These are phyloP conservation scores for Sclerotiophoma versabilis DNA, from an alignment of 2,329 filamentous ascomycete genomes.

Conservation along the genomic window DNA sequence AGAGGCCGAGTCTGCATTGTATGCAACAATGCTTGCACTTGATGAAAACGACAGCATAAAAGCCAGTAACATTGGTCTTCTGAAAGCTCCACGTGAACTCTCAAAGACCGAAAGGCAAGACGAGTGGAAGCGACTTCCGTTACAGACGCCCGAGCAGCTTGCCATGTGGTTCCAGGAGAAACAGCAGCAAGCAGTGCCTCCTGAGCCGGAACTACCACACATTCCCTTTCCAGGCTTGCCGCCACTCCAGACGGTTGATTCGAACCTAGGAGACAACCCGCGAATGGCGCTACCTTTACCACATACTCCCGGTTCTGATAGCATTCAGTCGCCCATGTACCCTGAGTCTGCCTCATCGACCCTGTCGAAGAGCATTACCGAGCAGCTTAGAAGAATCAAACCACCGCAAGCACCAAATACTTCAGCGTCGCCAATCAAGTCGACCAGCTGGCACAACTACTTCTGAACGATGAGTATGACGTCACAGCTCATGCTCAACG, in stretches of 20 bases:
- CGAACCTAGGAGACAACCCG: background rate
- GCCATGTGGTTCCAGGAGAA: slow-evolving; percentile 29
- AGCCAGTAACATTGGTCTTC: background rate
- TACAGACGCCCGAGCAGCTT: slow-evolving; percentile 30
- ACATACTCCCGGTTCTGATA: slow-evolving; percentile 1
- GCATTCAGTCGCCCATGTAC: background rate
- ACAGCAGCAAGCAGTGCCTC: slow-evolving; percentile 9
- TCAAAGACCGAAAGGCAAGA: slow-evolving; percentile 34
- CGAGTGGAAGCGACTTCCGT: slow-evolving; percentile 33
- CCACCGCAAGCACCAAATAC: slow-evolving; percentile 17
- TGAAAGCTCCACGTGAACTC: slow-evolving; percentile 12
- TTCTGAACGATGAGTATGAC: slow-evolving; percentile 7
- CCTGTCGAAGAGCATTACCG: slow-evolving; percentile 7
- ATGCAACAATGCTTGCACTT: slow-evolving; percentile 22
- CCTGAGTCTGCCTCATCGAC: slow-evolving; percentile 8
- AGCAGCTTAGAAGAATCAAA: slow-evolving; percentile 12
- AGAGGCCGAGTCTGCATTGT: slow-evolving; percentile 35
- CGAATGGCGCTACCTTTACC: slow-evolving; percentile 10
- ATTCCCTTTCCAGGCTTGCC: slow-evolving; percentile 8
- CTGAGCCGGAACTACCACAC: slow-evolving; percentile 9
- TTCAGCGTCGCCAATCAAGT: slow-evolving; percentile 1
- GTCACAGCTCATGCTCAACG: background rate
- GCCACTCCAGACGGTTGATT: background rate
- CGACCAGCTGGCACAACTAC: slow-evolving; percentile 17
- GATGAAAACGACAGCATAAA: slow-evolving; percentile 6